Evolutionary conservation across 2,329 filamentous ascomycete genomes (phyloP).

Genomic region (Ilyonectria mors-panacis): DNA sequence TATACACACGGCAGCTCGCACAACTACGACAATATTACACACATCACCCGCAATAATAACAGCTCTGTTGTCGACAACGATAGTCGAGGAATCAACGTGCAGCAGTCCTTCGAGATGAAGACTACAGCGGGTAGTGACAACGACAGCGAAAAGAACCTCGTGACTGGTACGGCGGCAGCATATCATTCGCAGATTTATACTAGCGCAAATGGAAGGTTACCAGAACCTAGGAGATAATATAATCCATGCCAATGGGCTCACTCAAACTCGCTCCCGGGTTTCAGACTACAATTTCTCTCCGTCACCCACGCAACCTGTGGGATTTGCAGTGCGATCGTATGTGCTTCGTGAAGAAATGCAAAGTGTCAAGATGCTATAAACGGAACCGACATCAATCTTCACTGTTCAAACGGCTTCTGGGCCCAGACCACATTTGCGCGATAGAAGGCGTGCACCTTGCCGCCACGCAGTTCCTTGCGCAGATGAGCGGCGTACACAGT

Average conservation of each 20-base stretch:
- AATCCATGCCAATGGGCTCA: neutral
- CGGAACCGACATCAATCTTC: too few species aligned
- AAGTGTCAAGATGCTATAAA: too few species aligned
- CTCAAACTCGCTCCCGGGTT: neutral
- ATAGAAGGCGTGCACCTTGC: constrained; percentile 1
- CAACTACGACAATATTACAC: constrained; percentile 27
- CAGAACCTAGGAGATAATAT: neutral
- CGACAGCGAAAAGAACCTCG: constrained; percentile 33
- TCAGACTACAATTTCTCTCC: neutral
- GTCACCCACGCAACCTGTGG: neutral
- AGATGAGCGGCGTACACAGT: neutral
- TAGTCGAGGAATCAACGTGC: constrained; percentile 28
- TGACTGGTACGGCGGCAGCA: neutral
- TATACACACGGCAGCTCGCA: constrained; percentile 18
- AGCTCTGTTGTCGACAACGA: neutral
- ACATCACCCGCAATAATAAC: neutral
- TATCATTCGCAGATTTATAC: constrained; percentile 11
- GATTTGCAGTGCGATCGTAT: too few species aligned
- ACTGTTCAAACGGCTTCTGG: neutral
- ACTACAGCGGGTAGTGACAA: constrained; percentile 18
- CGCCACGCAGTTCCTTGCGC: neutral
- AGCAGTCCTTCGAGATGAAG: constrained; percentile 40
- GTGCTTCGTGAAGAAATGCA: too few species aligned
- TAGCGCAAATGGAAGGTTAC: neutral
- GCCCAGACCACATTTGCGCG: neutral